phyloP scores from a whole-genome alignment of 2,329 filamentous ascomycete genomes.

The Metarhizium guizhouense region DNA sequence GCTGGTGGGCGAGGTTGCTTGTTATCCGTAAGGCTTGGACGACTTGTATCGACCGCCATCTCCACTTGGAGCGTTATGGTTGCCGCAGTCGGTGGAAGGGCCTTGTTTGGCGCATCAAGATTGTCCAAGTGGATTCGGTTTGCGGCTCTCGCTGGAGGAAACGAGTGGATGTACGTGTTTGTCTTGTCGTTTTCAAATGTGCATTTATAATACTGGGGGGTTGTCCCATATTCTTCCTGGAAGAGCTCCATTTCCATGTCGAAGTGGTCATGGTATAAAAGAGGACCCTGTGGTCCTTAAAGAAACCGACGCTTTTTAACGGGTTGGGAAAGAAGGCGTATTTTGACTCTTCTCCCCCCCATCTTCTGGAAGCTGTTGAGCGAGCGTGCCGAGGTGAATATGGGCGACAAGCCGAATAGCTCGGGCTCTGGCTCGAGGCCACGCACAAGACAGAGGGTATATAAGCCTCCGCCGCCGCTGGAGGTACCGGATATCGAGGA shows the following conservation, averaged over 20 bases:
- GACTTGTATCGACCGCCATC: not conserved
- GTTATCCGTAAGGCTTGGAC: not conserved
- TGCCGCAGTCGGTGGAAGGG: not conserved
- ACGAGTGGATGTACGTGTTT: no score
- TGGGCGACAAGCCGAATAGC: not conserved
- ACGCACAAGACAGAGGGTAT: constrained; percentile 28
- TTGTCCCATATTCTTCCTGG: not conserved
- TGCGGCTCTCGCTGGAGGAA: not conserved
- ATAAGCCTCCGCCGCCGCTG: constrained; percentile 31
- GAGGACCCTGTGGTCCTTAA: no score
- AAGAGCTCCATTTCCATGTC: no score
- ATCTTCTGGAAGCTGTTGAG: not conserved
- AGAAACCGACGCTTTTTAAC: no score
- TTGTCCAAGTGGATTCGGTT: not conserved
- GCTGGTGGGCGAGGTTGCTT: not conserved
- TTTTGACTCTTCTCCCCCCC: not conserved
- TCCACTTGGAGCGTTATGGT: not conserved
- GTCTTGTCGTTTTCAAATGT: not conserved
- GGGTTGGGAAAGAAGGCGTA: not conserved
- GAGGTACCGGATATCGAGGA: constrained; percentile 39
- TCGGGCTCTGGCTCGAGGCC: constrained; percentile 10
- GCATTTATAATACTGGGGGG: not conserved
- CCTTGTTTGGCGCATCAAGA: not conserved
- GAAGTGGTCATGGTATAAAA: no score
- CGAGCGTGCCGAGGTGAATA: not conserved